A percentile compares a stretch with the other conserved stretches of the same genome.
Conservation (phyloP, 2,329 filamentous ascomycete genomes). For the Verticillium alfalfae region DNA sequence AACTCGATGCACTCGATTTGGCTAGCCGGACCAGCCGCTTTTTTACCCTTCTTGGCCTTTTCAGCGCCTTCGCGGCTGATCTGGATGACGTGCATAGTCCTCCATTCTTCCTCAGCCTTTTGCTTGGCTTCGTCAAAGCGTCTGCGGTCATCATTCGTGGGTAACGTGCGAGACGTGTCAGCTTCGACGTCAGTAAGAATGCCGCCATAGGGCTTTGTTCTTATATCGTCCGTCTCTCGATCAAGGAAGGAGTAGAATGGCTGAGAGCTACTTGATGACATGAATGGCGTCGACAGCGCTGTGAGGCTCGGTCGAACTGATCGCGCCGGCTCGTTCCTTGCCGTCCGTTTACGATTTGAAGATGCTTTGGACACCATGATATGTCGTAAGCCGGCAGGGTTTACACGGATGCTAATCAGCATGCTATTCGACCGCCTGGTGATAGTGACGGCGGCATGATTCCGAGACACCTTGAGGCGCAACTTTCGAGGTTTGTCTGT, state of each 20-base stretch:
- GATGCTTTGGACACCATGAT: conserved; percentile 51
- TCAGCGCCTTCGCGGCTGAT: conserved; percentile 54
- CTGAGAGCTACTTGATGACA: conserved; percentile 38
- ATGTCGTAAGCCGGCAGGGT: conserved; percentile 51
- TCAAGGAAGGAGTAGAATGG: conserved; percentile 87
- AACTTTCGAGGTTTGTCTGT: conserved; percentile 49
- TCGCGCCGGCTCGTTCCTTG: conserved; percentile 12
- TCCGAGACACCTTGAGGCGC: conserved; percentile 42
- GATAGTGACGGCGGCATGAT: conserved; percentile 32
- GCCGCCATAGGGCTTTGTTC: conserved; percentile 91
- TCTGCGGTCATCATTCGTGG: conserved; percentile 71
- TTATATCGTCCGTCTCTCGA: conserved; percentile 80
- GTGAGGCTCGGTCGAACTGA: neutral
- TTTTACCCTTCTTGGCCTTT: conserved; percentile 58
- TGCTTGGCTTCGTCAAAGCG: conserved; percentile 87
- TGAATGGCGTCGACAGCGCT: neutral
- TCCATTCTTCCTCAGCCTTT: conserved; percentile 89
- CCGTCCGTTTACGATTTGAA: conserved; percentile 45
- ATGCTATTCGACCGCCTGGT: conserved; percentile 22
- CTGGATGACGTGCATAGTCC: conserved; percentile 56
- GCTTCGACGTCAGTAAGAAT: conserved; percentile 86
- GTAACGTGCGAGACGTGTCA: conserved; percentile 85
- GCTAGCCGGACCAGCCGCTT: conserved; percentile 79
- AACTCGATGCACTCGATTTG: conserved; percentile 99
- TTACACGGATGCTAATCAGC: conserved; percentile 53